phyloP scores from a whole-genome alignment of 2,329 filamentous ascomycete genomes.

The Colletotrichum navitas region DNA sequence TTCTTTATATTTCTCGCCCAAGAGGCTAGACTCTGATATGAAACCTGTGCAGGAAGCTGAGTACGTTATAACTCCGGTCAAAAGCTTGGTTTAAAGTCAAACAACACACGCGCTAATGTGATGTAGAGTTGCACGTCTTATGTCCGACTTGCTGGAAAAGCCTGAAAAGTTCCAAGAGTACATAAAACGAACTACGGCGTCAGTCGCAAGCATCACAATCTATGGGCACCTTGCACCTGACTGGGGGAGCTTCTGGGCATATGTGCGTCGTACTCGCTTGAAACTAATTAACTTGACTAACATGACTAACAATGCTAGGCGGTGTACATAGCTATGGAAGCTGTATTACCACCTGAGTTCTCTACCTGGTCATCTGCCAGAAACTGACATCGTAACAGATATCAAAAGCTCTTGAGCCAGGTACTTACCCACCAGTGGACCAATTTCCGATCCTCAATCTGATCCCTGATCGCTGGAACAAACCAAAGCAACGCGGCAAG shows the following conservation, averaged over 20 bases:
- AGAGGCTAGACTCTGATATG: conserved; percentile 53
- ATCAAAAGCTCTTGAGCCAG: conserved; percentile 59
- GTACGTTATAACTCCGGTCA: conserved; percentile 42
- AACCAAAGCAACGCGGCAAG: conserved; percentile 54
- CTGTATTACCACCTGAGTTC: not conserved
- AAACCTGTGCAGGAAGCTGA: conserved; percentile 62
- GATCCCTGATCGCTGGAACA: conserved; percentile 58
- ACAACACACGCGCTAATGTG: not conserved
- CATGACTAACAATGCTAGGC: not conserved
- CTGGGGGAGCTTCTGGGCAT: conserved; percentile 23
- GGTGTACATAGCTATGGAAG: conserved; percentile 22
- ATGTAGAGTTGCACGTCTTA: conserved; percentile 5
- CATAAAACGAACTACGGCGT: conserved; percentile 28
- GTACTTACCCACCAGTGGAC: conserved; percentile 63
- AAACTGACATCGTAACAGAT: not conserved
- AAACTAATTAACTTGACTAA: not conserved
- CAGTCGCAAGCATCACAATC: conserved; percentile 16
- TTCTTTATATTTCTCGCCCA: conserved; percentile 60
- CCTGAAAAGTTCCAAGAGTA: conserved; percentile 5
- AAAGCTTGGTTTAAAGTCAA: not conserved
- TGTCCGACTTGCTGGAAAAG: conserved; percentile 25
- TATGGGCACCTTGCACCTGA: conserved; percentile 20
- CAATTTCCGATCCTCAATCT: conserved; percentile 58
- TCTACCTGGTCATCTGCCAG: too few species aligned
- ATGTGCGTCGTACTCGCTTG: not conserved